Base-by-base conservation (phyloP, 352 stramenopile genomes). In the Pythium sukuiense region DNA sequence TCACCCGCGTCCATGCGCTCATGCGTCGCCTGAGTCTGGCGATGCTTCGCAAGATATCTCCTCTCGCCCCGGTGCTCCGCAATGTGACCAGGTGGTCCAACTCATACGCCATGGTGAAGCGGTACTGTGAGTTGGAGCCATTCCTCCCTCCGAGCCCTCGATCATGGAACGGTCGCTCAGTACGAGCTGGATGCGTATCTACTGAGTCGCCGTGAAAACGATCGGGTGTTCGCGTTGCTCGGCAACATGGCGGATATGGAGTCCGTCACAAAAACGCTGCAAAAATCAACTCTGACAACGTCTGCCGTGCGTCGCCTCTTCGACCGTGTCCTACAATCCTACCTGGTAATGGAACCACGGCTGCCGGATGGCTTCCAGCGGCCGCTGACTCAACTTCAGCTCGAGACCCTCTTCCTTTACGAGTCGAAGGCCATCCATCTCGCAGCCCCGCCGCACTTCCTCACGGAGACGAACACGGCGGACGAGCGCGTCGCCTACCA, bases 51-150 rank as follows among this genome's bases (percentile, higher is more conserved):
- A 64, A 58, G 13, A 59, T 75, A 6, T 30, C 57, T 8, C 27
- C 24, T 27, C 39, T 75, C 0, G 61, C 61, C 18, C 45, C 24
- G 1, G 55, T 57, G 48, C 32, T 69, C 20, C 41, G 55, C 3
- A 69, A 61, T 46, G 59, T 69, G 12, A 71, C 69, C 14, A 37
- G 69, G 0, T 75, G 59, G 69, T 71, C 59, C 0, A 75, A 49
- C 45, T 54, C 24, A 2, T 30, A 63, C 50, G 33, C n/a, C 8
- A 63, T 71, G 49, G 20, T 67, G 1, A 32, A 61, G 52, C 48
- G 48, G 3, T 65, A 65, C 49, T n/a, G 39, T 2, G 48, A 65
- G 7, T 20, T 71, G 18, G 46, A 35, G 14, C 48, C 49, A 7
- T n/a, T n/a, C n/a, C n/a, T 37, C 26, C 0, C 57, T 71, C 26